A percentile compares a stretch with the other conserved stretches of the same genome.
Evolutionary conservation across 1,284 basidiomycete species (phyloP).

Genomic region (Apiotrichum sp.): DNA sequence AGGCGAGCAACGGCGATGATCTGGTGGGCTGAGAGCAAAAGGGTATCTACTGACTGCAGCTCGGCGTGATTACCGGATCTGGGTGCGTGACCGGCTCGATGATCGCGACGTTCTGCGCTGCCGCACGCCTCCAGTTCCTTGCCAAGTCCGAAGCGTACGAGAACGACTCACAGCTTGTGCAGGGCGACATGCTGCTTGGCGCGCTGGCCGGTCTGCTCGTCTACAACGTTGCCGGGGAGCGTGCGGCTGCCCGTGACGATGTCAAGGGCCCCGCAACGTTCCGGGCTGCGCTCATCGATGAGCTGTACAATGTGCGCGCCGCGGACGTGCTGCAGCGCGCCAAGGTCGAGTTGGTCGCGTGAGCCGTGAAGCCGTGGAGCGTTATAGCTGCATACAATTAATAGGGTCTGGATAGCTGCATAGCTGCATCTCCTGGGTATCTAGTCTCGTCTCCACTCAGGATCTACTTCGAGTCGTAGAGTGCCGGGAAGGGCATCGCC

Average conservation of each 20-base stretch:
- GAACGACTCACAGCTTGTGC: constrained; percentile 50
- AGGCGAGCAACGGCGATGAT: constrained; percentile 68
- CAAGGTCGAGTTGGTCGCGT: constrained; percentile 45
- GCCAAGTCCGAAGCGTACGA: constrained; percentile 11
- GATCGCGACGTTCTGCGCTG: constrained; percentile 61
- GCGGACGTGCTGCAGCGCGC: constrained; percentile 53
- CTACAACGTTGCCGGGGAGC: constrained; percentile 75
- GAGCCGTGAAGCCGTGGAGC: neutral
- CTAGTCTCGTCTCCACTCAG: too few relatives aligned
- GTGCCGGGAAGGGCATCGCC: constrained; percentile 61
- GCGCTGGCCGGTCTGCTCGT: constrained; percentile 72
- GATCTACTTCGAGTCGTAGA: neutral
- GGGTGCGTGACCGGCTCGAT: constrained; percentile 70
- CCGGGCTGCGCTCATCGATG: constrained; percentile 77
- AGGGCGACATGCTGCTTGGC: constrained; percentile 66
- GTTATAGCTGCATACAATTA: neutral
- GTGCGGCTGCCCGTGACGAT: constrained; percentile 61
- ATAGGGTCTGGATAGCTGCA: neutral
- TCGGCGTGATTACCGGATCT: constrained; percentile 78
- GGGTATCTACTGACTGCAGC: constrained; percentile 25
- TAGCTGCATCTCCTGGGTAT: too few relatives aligned
- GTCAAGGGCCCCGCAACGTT: constrained; percentile 84
- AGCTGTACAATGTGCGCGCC: constrained; percentile 60
- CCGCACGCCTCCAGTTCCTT: constrained; percentile 51
- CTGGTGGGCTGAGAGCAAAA: constrained; percentile 40